Evolutionary conservation across 371 early-diverging fungal species (phyloP).

Genomic region (Syncephalastrum contaminatum): DNA sequence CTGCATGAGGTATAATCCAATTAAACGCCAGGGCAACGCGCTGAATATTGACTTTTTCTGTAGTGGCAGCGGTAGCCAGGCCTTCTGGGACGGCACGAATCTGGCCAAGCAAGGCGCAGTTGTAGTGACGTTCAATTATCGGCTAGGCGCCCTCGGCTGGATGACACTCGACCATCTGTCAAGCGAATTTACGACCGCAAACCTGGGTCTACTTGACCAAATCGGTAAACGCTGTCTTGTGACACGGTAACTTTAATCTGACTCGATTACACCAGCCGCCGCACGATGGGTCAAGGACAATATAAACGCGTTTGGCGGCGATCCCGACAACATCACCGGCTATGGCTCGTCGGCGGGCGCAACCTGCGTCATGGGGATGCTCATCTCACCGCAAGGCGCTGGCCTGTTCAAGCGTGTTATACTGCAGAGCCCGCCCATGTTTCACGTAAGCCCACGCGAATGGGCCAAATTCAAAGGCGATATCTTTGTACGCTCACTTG

Average conservation of each 20-base stretch:
- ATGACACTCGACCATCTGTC: constrained; percentile 31
- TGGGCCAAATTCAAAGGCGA: constrained; percentile 35
- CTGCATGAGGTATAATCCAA: constrained; percentile 21
- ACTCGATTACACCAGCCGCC: too few relatives aligned
- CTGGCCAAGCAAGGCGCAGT: constrained; percentile 30
- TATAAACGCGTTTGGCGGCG: constrained; percentile 19
- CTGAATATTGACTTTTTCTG: background rate
- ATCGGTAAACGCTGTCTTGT: constrained; percentile 16
- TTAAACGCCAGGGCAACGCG: background rate
- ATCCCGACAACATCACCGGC: constrained; percentile 28
- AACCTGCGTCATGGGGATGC: constrained; percentile 18
- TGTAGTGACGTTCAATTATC: constrained; percentile 39
- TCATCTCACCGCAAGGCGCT: constrained; percentile 19
- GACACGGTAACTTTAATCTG: background rate
- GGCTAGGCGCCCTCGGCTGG: constrained; percentile 38
- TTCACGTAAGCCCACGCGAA: constrained; percentile 23
- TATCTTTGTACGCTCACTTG: constrained; percentile 27
- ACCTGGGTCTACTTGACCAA: constrained; percentile 37
- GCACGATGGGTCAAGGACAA: constrained; percentile 17
- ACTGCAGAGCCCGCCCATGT: constrained; percentile 38
- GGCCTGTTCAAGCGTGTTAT: constrained; percentile 24
- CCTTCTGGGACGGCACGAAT: constrained; percentile 39
- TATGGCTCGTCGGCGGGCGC: constrained; percentile 43
- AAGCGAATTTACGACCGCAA: constrained; percentile 20
- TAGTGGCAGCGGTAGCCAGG: constrained; percentile 34